Base-by-base conservation (phyloP, 2,329 filamentous ascomycete species). In the Chaetomium olivaceum region DNA sequence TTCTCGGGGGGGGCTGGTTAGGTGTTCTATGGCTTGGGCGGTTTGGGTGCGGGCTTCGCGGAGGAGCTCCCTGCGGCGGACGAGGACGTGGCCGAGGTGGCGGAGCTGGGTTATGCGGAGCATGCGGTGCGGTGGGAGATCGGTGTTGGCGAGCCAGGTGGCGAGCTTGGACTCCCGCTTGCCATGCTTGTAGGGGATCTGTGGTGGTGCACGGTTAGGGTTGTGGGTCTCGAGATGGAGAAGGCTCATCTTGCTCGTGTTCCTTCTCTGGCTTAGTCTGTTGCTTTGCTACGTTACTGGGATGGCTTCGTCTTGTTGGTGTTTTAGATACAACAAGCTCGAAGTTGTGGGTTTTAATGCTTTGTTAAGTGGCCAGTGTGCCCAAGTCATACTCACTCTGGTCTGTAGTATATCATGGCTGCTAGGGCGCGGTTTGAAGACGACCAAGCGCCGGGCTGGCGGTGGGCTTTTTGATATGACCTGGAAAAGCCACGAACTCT, bases 181-280 rank as follows among this genome's bases (percentile, higher is more conserved):
- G 11, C 14, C 16, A 16, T 4, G 55, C 11, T 27, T 14, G 14
- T 58, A 25, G 14, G 23, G 56, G 39, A 46, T 43, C 36, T 58
- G 56, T 4, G 25, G 25, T 9, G 56, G 56, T 23, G 56, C 36
- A 23, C 56, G 56, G 56, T 58, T 19, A n/a, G 25, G 8, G 39
- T 25, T 16, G 56, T 58, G 56, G 25, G 56, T 58, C n/a, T 46
- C 36, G 21, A 58, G 56, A n/a, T 58, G 23, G 36, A 58, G 39
- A 8, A 16, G 36, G 36, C 36, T 43, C 56, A 58, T 58, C n/a
- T 27, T 52, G 25, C 23, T 55, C n/a, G 23, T 14, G 21, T 25
- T 27, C 1, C 8, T 25, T 4, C 8, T 25, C 12, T 16, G 48
- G 21, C 1, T 25, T 50, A 3, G 9, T 25, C 6, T 51, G 48